Conservation (phyloP, 1,139 yeast species). For the Blastobotrys serpentis region DNA sequence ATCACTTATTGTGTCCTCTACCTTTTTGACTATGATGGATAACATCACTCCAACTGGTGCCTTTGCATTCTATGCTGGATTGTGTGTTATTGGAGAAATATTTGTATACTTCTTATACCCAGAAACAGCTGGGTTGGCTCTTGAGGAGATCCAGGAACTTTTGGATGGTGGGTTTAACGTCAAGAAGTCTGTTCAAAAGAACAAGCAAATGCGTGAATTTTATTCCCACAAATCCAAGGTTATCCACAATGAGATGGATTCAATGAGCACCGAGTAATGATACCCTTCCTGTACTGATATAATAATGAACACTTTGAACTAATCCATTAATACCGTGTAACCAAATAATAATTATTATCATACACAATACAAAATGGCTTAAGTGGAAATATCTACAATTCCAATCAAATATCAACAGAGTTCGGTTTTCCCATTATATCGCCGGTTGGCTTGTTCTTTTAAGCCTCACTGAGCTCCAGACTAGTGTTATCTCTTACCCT, state of each 20-base stretch:
- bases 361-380: no score
- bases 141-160: slow-evolving; percentile 84
- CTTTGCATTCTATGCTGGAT: slow-evolving; percentile 82
- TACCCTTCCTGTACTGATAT: no score
- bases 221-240: slow-evolving; percentile 15
- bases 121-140: slow-evolving; percentile 82
- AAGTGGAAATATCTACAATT: no score
- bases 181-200: slow-evolving; percentile 52
- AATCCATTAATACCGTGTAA: no score
- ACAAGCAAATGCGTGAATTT: slow-evolving; percentile 20
- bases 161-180: slow-evolving; percentile 83
- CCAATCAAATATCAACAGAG: no score
- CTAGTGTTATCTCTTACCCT: no score
- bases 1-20: slow-evolving; percentile 82
- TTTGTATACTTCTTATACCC: slow-evolving; percentile 85
- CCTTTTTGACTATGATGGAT: slow-evolving; percentile 90
- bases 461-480: no score
- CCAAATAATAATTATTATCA: no score
- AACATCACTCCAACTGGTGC: slow-evolving; percentile 94
- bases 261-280: slow-evolving; percentile 1
- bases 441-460: no score
- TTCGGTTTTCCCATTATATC: no score
- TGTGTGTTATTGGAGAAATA: slow-evolving; percentile 67
- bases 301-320: no score
- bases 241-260: neutral